phyloP scores from a whole-genome alignment of 2,329 filamentous ascomycete genomes.

The Karstenula rhodostoma region DNA sequence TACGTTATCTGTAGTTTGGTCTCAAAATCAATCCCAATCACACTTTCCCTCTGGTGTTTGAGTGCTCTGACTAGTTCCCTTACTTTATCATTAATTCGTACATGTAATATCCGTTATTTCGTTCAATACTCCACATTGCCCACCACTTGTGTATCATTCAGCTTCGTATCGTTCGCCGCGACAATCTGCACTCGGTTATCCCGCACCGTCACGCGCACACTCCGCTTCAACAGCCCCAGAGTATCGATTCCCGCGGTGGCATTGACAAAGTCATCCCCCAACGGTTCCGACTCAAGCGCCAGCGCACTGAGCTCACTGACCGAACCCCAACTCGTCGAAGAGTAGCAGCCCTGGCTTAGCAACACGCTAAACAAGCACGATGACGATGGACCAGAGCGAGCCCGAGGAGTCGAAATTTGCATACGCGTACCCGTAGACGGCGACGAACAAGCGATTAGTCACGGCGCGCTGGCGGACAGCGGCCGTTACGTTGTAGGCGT shows the following conservation, averaged over 20 bases:
- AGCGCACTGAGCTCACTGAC: slow-evolving; percentile 6
- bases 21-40: neutral
- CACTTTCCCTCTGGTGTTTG: neutral
- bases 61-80: neutral
- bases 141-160: neutral
- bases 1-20: neutral
- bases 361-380: slow-evolving; percentile 9
- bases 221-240: neutral
- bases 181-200: neutral
- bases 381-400: slow-evolving; percentile 6
- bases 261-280: slow-evolving; percentile 1
- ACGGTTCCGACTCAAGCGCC: neutral
- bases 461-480: slow-evolving; percentile 6
- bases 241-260: neutral
- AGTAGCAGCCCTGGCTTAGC: slow-evolving; percentile 9
- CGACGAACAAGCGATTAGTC: slow-evolving; percentile 5
- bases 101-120: neutral
- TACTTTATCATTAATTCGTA: neutral
- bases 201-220: slow-evolving; percentile 3
- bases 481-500: slow-evolving; percentile 6
- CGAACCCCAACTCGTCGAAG: slow-evolving; percentile 8
- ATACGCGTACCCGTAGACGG: slow-evolving; percentile 7
- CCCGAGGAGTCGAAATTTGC: slow-evolving; percentile 7
- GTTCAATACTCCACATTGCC: neutral
- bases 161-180: neutral